A percentile compares a stretch with the other conserved stretches of the same genome.
Conservation (phyloP, 768 basidiomycete genomes). For the Mycena amicta region DNA sequence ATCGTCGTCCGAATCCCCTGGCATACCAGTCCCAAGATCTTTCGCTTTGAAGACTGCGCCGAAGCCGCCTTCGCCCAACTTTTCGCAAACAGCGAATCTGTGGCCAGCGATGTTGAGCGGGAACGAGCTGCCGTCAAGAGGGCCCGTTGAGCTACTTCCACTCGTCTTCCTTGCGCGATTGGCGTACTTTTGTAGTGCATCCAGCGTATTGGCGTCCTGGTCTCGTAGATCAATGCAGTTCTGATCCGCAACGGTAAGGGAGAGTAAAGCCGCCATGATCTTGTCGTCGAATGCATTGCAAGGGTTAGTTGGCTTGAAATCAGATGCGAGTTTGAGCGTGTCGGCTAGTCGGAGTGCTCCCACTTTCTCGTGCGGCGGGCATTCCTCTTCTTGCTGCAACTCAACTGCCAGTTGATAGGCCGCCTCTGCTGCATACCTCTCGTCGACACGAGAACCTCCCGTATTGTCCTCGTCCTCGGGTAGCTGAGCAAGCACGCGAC, state of each 20-base stretch:
- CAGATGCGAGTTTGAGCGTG: conserved; percentile 59
- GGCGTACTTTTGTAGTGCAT: conserved; percentile 73
- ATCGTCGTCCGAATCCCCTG: conserved; percentile 56
- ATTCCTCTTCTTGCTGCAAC: conserved; percentile 36
- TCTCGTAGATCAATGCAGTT: conserved; percentile 62
- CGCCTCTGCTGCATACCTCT: conserved; percentile 51
- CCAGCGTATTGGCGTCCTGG: conserved; percentile 60
- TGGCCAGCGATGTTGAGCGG: conserved; percentile 63
- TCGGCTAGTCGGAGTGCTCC: conserved; percentile 68
- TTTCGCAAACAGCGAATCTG: conserved; percentile 73
- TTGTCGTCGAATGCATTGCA: conserved; percentile 82
- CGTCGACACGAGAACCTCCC: conserved; percentile 34
- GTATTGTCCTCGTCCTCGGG: conserved; percentile 26
- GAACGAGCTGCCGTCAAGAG: conserved; percentile 45
- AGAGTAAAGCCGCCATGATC: conserved; percentile 65
- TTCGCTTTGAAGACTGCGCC: conserved; percentile 91
- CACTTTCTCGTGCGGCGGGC: conserved; percentile 51
- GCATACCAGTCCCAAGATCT: conserved; percentile 52
- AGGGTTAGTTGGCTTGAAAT: conserved; percentile 80
- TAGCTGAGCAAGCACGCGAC: conserved; percentile 31
- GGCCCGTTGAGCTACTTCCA: conserved; percentile 34
- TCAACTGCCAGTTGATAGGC: conserved; percentile 59
- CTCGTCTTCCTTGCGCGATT: conserved; percentile 50
- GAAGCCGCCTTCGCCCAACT: conserved; percentile 96
- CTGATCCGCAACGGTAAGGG: conserved; percentile 59